Conservation (phyloP, 768 basidiomycete genomes). For the Psilocybe cyanescens region DNA sequence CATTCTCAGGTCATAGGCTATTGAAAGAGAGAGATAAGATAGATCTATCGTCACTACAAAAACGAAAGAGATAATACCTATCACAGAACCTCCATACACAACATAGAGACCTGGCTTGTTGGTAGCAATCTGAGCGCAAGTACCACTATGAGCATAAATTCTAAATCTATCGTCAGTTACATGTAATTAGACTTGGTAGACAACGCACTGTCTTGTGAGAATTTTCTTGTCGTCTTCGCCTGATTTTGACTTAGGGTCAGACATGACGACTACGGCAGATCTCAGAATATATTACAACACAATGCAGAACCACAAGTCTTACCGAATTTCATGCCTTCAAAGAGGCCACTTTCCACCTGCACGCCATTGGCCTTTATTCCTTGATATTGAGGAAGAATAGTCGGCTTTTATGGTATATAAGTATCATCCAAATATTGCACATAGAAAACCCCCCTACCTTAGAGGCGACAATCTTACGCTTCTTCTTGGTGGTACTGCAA, state of each 20-base stretch:
- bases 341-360: conserved; percentile 63
- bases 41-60: neutral
- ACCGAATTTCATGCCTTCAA: conserved; percentile 84
- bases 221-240: conserved; percentile 72
- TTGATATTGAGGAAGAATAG: conserved; percentile 66
- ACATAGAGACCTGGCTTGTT: conserved; percentile 51
- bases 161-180: conserved; percentile 35
- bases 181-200: neutral
- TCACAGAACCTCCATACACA: conserved; percentile 71
- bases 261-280: conserved; percentile 62
- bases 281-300: neutral
- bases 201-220: conserved; percentile 61
- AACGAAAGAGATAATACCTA: conserved; percentile 49
- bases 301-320: conserved; percentile 28
- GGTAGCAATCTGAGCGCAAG: conserved; percentile 58
- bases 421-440: neutral
- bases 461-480: conserved; percentile 54
- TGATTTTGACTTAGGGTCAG: conserved; percentile 72
- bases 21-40: neutral
- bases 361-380: conserved; percentile 68
- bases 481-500: conserved; percentile 53
- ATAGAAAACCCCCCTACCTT: conserved; percentile 40
- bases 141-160: conserved; percentile 73
- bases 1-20: conserved; percentile 74
- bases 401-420: conserved; percentile 41